Evolutionary conservation across 2,329 filamentous ascomycete genomes (phyloP), one percentile per base, ranked within the genome.

Genomic region (Helotiales sp.): DNA sequence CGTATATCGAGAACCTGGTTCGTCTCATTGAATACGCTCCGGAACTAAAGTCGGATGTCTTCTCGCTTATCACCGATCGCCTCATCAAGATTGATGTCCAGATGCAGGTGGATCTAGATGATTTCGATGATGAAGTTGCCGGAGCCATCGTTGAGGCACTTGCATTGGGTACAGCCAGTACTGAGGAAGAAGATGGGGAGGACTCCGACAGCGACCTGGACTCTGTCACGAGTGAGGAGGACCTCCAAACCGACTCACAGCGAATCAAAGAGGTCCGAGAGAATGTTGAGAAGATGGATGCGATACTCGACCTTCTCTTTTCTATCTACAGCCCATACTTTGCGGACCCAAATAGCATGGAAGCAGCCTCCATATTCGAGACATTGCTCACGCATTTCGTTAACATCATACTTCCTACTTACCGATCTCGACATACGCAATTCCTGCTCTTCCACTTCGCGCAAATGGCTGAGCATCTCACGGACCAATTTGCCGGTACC

Each of bases 361-460:
- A 85, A 56, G 87, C 90, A 40, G 84, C 89, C 63, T 85, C 87
- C 55, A 85, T 85, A 50, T 90, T 96, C 66, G 87, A 90, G 53
- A 85, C 90, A 55, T 81, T 99, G 36, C 80, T 98, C 27, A 84
- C 87, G 49, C 92, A 96, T 71, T 99, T 99, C 69, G 84, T 88
- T 60, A 89, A 85, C 70, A 91, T 92, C 68, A 91, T 99, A 58
- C 81, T 99, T 29, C 92, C 93, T 3, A 96, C 92, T 13, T 92
- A 95, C 71, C 90, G 91, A 65, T 96, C 92, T 24, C 87, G 95
- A 31, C 93, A 98, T 72, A 92, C 92, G 0, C 95, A 99, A 69
- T 99, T 98, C 67, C 83, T 99, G 48, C 82, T 98, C 51, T 99
- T 99, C 75, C 93, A 97, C 74, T 97, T 96, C 71, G 90, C 90